Percentiles rank a stretch among this genome's conserved stretches.
Conservation (phyloP, 2,329 filamentous ascomycete species). For the Pseudocercospora fuligena region DNA sequence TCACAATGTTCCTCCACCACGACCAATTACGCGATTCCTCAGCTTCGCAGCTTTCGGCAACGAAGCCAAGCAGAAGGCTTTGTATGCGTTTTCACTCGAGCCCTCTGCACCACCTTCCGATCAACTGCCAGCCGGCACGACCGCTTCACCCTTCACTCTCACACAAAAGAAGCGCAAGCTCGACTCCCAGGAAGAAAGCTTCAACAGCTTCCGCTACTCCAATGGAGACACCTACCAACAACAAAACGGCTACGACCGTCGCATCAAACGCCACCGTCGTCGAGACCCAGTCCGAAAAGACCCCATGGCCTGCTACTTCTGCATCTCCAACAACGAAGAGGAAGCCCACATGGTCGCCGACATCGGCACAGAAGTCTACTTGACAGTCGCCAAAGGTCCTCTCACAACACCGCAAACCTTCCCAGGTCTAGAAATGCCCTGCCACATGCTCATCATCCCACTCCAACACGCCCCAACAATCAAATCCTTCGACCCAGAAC, state of each 20-base stretch:
- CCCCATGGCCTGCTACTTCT: conserved; percentile 86
- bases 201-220: conserved; percentile 56
- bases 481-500: conserved; percentile 64
- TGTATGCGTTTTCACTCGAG: conserved; percentile 73
- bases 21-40: conserved; percentile 81
- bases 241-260: conserved; percentile 22
- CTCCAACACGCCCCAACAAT: conserved; percentile 81
- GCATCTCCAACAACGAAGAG: conserved; percentile 82
- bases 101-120: conserved; percentile 63
- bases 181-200: conserved; percentile 38
- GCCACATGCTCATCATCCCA: conserved; percentile 90
- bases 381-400: conserved; percentile 91
- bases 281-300: conserved; percentile 33
- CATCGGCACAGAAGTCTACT: conserved; percentile 83
- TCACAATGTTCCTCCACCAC: conserved; percentile 56
- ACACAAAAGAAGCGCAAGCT: conserved; percentile 58
- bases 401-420: conserved; percentile 75
- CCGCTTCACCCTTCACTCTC: conserved; percentile 71
- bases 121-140: conserved; percentile 71
- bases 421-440: conserved; percentile 73
- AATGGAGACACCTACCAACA: conserved; percentile 50
- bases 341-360: conserved; percentile 87
- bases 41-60: conserved; percentile 83
- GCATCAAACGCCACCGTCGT: conserved; percentile 23
- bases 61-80: conserved; percentile 73